Base-by-base conservation (phyloP, 768 basidiomycete genomes). In the Lactifluus rugatus region DNA sequence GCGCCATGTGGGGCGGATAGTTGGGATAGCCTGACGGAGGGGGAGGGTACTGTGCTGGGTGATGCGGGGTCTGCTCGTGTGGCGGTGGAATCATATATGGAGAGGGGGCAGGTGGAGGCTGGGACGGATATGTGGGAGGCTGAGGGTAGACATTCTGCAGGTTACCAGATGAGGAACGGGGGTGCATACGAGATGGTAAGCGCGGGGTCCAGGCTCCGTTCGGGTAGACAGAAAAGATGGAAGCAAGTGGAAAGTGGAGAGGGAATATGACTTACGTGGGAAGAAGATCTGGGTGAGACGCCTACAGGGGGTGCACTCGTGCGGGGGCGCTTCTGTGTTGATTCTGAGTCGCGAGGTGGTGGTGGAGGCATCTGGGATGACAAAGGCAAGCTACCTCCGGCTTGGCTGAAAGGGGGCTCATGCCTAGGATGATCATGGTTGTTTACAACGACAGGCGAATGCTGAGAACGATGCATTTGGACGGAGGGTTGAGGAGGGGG, bases 401-500 rank as follows among this genome's bases (percentile, higher is more conserved):
- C 53, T 28, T 75, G 75, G 23, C 71, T 76, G 59, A 81, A 81
- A 49, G 77, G 75, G 64, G 80, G 80, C 48, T 75, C 71, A 25
- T 72, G 63, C 62, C 64, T 54, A 13, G 64, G 62, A 41, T 65
- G 63, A 19, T 66, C 48, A 36, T 69, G 67, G 4, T 61, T 58
- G 34, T 63, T 60, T 11, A 67, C 65, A 44, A 64, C 58, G 45
- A 62, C 34, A 32, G 55, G 58, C 10, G 62, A 51, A 46, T 63
- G 67, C 34, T 68, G 69, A 26, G 66, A 49, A 37, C 54, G 61
- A 37, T 62, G 57, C 44, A 57, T 60, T 32, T 56, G 62, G 36
- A 57, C 62, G 6, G 56, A 49, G 44, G 59, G 28, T 45, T 57
- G 36, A 61, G 56, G 42, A 60, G 68, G 51, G 47, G 37, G 37